Conservation (phyloP, 164 flowering plant genomes). For the Umbilicus rupestris region DNA sequence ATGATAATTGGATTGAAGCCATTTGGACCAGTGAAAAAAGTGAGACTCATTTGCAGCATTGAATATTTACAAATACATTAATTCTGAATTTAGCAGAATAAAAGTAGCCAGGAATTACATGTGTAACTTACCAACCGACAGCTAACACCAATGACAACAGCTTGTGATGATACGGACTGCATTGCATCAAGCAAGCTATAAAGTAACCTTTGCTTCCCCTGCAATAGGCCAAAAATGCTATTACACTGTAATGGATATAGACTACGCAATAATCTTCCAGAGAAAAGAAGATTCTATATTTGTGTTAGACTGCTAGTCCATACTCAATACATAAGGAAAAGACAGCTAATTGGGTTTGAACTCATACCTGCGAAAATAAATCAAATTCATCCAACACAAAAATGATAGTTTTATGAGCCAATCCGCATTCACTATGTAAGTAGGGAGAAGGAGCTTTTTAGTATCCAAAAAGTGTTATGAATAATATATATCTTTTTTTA, state of each 20-base stretch:
- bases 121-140: slow-evolving; percentile 65
- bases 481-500: not conserved
- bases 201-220: slow-evolving; percentile 92
- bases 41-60: not conserved
- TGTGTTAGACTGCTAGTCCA: not conserved
- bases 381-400: slow-evolving; percentile 94
- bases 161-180: slow-evolving; percentile 94
- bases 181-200: slow-evolving; percentile 95
- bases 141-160: slow-evolving; percentile 86
- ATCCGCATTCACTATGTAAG: slow-evolving; percentile 70
- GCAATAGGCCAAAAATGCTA: slow-evolving; percentile 13
- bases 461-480: not conserved
- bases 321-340: not conserved
- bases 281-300: not conserved
- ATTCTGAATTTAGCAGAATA: not conserved
- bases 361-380: slow-evolving; percentile 73
- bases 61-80: not conserved
- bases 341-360: not conserved
- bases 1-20: not conserved
- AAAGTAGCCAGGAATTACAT: not conserved
- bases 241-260: not conserved
- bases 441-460: not conserved
- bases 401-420: slow-evolving; percentile 83
- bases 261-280: not conserved
- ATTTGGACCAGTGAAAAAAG: not conserved